Conservation (phyloP, 192 early-diverging fungal genomes). For the Coemansia javaensis region DNA sequence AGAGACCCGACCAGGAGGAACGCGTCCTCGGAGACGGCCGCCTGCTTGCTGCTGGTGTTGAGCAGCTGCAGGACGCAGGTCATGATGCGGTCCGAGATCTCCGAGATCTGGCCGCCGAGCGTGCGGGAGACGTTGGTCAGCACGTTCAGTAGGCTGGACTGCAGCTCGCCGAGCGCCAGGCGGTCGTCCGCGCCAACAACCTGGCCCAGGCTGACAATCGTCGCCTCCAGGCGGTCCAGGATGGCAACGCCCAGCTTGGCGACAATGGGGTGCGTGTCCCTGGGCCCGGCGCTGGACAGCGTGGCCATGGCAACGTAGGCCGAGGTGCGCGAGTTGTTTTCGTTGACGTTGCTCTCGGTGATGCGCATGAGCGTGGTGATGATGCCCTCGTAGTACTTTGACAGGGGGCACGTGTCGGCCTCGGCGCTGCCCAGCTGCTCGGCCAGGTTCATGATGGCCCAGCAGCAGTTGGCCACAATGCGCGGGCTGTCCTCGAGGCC, state of each 20-base stretch:
- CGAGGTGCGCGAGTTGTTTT: conserved; percentile 83
- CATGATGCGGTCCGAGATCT: conserved; percentile 89
- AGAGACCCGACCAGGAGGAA: conserved; percentile 90
- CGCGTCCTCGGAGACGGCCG: conserved; percentile 86
- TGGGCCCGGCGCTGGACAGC: conserved; percentile 65
- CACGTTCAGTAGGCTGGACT: conserved; percentile 89
- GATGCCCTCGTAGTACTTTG: conserved; percentile 81
- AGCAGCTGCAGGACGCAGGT: conserved; percentile 76
- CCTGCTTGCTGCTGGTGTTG: conserved; percentile 62
- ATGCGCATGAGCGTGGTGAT: conserved; percentile 69
- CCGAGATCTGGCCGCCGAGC: conserved; percentile 64
- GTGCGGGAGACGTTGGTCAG: conserved; percentile 82
- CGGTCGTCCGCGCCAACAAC: conserved; percentile 82
- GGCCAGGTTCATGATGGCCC: conserved; percentile 90
- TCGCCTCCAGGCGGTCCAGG: conserved; percentile 75
- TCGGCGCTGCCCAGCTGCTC: conserved; percentile 70
- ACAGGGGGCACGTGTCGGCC: conserved; percentile 65
- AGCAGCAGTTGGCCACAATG: conserved; percentile 93
- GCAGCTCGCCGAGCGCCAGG: conserved; percentile 73
- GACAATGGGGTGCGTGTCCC: conserved; percentile 75
- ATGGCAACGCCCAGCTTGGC: conserved; percentile 69
- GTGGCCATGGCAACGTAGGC: conserved; percentile 92
- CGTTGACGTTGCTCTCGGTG: conserved; percentile 67
- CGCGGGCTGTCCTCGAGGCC: conserved; percentile 85
- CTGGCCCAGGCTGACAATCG: conserved; percentile 67